phyloP scores from a whole-genome alignment of 2,329 filamentous ascomycete genomes.

The Ophiocordyceps camponoti-rufipedis region DNA sequence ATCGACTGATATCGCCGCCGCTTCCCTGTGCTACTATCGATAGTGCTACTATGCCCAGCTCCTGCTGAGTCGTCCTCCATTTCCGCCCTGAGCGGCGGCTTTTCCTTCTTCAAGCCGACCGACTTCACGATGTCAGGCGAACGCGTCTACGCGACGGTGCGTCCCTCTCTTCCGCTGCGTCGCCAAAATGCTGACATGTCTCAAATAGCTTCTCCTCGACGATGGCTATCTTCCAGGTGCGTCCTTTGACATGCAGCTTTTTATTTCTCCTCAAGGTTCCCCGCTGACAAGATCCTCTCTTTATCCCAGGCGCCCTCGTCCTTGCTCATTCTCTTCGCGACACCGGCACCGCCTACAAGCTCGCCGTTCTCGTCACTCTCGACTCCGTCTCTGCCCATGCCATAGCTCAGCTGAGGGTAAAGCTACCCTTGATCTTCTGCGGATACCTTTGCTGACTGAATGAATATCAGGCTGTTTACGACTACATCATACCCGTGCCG shows the following conservation, averaged over 20 bases:
- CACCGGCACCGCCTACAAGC: conserved; percentile 68
- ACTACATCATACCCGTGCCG: conserved; percentile 73
- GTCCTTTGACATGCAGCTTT: conserved; percentile 3
- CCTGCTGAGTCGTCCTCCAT: neutral
- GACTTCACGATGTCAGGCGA: conserved; percentile 12
- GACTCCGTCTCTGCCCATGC: conserved; percentile 62
- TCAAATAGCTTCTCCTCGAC: conserved; percentile 72
- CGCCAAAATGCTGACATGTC: conserved; percentile 1
- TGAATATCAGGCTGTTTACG: conserved; percentile 50
- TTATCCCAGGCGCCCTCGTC: conserved; percentile 61
- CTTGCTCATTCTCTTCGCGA: conserved; percentile 89
- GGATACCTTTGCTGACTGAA: neutral
- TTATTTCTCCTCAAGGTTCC: neutral
- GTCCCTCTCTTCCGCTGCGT: conserved; percentile 8
- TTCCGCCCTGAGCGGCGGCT: neutral
- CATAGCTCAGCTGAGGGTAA: conserved; percentile 60
- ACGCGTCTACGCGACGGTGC: conserved; percentile 39
- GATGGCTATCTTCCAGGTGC: conserved; percentile 85
- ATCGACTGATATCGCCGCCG: neutral
- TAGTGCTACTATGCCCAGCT: neutral
- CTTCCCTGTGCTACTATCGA: neutral
- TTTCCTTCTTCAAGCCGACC: neutral
- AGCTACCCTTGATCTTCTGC: conserved; percentile 3
- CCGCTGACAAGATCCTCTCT: neutral
- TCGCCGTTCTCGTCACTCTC: conserved; percentile 68